These are phyloP conservation scores for Russula foetens DNA, from an alignment of 768 basidiomycete species.

Conservation along the genomic window DNA sequence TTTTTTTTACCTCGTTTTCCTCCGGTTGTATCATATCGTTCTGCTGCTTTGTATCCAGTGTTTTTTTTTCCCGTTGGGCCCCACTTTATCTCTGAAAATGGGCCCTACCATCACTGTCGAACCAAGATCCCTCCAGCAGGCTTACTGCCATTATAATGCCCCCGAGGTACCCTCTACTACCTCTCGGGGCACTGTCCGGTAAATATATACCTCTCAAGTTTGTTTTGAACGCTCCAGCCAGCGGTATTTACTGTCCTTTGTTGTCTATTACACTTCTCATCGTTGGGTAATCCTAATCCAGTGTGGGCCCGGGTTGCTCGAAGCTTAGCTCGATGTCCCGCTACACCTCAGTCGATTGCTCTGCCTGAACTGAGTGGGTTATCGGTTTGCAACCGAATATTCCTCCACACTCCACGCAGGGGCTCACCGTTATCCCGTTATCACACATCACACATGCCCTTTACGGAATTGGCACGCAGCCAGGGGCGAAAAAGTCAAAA, in stretches of 20 bases:
- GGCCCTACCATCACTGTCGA: too few species aligned
- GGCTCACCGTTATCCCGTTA: neutral
- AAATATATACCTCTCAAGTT: neutral
- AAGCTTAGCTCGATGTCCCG: too few species aligned
- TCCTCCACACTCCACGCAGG: neutral
- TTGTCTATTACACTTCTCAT: neutral
- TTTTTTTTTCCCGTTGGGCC: neutral
- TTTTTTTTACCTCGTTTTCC: neutral
- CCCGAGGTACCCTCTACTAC: too few species aligned
- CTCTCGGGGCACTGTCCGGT: neutral
- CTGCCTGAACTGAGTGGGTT: neutral
- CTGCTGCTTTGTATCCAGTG: conserved; percentile 3
- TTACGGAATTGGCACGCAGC: neutral
- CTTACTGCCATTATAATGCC: too few species aligned
- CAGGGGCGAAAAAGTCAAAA: neutral
- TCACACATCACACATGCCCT: neutral
- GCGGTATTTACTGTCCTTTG: neutral
- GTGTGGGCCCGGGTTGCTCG: too few species aligned
- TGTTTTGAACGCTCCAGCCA: neutral
- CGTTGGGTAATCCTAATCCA: neutral
- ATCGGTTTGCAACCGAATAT: neutral
- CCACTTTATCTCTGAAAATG: neutral
- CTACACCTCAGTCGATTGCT: neutral
- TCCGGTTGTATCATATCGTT: conserved; percentile 4
- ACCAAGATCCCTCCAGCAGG: neutral